Percentiles rank a stretch among this genome's conserved stretches.
Conservation (phyloP, 768 basidiomycete species). For the Agrocybe pediades region DNA sequence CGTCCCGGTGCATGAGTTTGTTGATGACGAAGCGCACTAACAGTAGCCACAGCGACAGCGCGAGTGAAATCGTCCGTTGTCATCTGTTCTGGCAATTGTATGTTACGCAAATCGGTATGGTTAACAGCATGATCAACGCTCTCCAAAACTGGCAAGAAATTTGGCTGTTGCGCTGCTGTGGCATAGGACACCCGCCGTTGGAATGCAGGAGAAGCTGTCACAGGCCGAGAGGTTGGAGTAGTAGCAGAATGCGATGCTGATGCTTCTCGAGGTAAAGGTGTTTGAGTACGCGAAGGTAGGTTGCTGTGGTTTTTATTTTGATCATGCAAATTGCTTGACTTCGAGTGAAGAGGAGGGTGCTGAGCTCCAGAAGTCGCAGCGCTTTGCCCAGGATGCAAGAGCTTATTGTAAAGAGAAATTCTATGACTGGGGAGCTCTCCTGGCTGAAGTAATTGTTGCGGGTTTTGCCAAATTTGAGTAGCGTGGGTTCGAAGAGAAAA, state of each 20-base stretch:
- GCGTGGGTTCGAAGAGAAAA: conserved; percentile 98
- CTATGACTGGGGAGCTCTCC: conserved; percentile 62
- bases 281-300: conserved; percentile 39
- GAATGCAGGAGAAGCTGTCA: conserved; percentile 43
- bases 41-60: conserved; percentile 93
- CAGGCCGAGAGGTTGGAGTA: conserved; percentile 17
- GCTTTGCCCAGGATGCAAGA: conserved; percentile 37
- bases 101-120: conserved; percentile 48
- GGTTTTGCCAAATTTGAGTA: conserved; percentile 99
- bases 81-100: conserved; percentile 64
- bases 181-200: conserved; percentile 62
- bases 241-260: conserved; percentile 4
- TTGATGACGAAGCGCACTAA: conserved; percentile 85
- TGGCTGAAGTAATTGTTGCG: conserved; percentile 76
- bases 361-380: conserved; percentile 14
- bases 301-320: conserved; percentile 26
- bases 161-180: conserved; percentile 28
- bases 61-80: conserved; percentile 89
- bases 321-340: conserved; percentile 43
- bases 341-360: conserved; percentile 41
- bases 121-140: conserved; percentile 80
- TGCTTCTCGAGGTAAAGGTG: conserved; percentile 36
- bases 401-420: conserved; percentile 65
- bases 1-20: conserved; percentile 56
- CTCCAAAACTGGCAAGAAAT: conserved; percentile 69